Evolutionary conservation across 2,329 filamentous ascomycete species (phyloP).

Genomic region (Cucurbitaria berberidis): DNA sequence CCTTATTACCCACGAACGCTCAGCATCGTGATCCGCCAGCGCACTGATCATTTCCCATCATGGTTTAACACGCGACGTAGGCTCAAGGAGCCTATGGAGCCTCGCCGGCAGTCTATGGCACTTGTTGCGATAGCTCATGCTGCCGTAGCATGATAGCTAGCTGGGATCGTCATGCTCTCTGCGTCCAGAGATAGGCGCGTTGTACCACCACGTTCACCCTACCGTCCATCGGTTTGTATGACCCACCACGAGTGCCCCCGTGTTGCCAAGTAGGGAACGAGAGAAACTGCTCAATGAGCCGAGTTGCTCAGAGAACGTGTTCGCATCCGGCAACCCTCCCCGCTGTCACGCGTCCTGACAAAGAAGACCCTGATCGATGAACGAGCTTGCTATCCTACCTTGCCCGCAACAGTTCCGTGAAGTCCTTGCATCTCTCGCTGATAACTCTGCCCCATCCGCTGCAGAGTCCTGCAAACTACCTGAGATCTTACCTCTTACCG

Average conservation of each 20-base stretch:
- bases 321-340: slow-evolving; percentile 26
- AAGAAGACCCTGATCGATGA: slow-evolving; percentile 30
- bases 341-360: slow-evolving; percentile 31
- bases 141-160: slow-evolving; percentile 34
- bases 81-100: slow-evolving; percentile 5
- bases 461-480: not conserved
- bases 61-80: slow-evolving; percentile 8
- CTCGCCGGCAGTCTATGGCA: not conserved
- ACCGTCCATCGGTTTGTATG: slow-evolving; percentile 30
- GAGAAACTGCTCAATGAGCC: slow-evolving; percentile 8
- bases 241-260: slow-evolving; percentile 23
- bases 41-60: not conserved
- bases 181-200: slow-evolving; percentile 32
- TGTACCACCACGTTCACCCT: slow-evolving; percentile 41
- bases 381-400: slow-evolving; percentile 17
- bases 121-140: slow-evolving; percentile 24
- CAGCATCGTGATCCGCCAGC: not conserved
- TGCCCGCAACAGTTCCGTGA: slow-evolving; percentile 31
- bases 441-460: slow-evolving; percentile 20
- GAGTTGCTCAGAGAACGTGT: slow-evolving; percentile 11
- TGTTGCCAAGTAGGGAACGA: slow-evolving; percentile 13
- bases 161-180: slow-evolving; percentile 9
- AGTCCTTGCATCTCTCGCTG: slow-evolving; percentile 14
- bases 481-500: slow-evolving; percentile 9
- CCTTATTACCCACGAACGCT: slow-evolving; percentile 17